These are phyloP conservation scores for Sarocladiaceae sp. DNA, from an alignment of 2,329 filamentous ascomycete genomes.

Conservation along the genomic window DNA sequence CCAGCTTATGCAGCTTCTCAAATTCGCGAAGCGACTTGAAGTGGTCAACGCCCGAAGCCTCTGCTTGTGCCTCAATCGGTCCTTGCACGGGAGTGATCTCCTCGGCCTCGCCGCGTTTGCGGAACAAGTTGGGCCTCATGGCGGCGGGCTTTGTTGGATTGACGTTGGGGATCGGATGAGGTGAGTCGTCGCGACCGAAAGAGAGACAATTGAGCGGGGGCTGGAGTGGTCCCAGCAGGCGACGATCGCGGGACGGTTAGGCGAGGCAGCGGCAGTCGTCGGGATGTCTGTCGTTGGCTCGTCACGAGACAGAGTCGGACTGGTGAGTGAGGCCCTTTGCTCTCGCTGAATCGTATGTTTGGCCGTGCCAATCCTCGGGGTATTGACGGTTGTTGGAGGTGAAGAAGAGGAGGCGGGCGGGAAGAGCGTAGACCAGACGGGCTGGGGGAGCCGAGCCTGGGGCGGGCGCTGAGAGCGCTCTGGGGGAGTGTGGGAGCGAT, in stretches of 20 bases:
- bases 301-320: not conserved
- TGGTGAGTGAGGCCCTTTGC: constrained; percentile 4
- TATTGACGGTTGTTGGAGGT: not conserved
- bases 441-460: not conserved
- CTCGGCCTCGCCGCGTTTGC: constrained; percentile 39
- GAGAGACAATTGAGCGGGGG: too few species aligned
- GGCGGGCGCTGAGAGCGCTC: too few species aligned
- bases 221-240: not conserved
- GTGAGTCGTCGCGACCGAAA: not conserved
- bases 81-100: constrained; percentile 37
- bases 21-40: constrained; percentile 47
- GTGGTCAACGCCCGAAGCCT: constrained; percentile 33
- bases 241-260: not conserved
- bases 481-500: too few species aligned
- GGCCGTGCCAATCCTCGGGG: constrained; percentile 3
- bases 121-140: constrained; percentile 33
- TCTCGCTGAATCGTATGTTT: not conserved
- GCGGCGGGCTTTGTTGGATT: too few species aligned
- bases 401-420: not conserved
- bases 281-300: not conserved
- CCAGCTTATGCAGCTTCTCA: constrained; percentile 55
- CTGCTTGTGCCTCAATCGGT: constrained; percentile 31
- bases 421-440: not conserved
- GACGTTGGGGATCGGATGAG: constrained; percentile 2
- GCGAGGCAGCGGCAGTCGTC: not conserved